Evolutionary conservation across 257 asterid genomes (phyloP), one percentile per base, ranked within the genome.

Genomic region (Ilex aquifolium): DNA sequence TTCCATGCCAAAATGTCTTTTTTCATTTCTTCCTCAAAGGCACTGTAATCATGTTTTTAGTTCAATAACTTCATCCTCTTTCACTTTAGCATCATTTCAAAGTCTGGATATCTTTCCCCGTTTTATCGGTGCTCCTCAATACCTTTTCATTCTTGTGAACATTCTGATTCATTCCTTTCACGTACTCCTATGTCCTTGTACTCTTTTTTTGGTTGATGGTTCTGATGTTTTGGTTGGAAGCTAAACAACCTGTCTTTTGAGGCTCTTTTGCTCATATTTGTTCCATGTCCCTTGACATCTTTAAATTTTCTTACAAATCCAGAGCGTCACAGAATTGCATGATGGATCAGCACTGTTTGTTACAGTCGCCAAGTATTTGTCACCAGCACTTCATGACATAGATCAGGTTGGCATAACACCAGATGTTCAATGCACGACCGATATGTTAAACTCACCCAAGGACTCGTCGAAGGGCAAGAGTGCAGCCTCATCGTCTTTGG

Each of bases 291-390:
- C 2, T 60, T 46, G 36, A 62, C 16, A 13, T 14, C 32, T 27
- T 57, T 2, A 0, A 5, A 7, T 44, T 32, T n/a, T 66, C 7
- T 61, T 65, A 57, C 27, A 31, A 49, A 32, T 77, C 80, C 88
- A 88, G 98, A 86, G 97, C 65, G 95, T 91, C 68, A 91, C 95
- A 11, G 95, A 91, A 71, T 74, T 91, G 59, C 78, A 86, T 6
- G 98, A 91, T 29, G 97, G 98, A 46, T 91, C 97, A 8, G 95
- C 97, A 72, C 89, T 91, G 70, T 86, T 91, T 68, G 74, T 91
- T 17, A 91, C 97, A 2, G 98, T 88, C 46, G 98, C 98, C 1
- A 91, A 86, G 72, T 91, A 91, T 64, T 57, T 86, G 65, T 91
- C 97, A 2, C 98, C 98, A 1, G 82, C 87, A n/a, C 88, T 88